phyloP scores from a whole-genome alignment of 1,284 basidiomycete species.

The Earliella scabrosa region DNA sequence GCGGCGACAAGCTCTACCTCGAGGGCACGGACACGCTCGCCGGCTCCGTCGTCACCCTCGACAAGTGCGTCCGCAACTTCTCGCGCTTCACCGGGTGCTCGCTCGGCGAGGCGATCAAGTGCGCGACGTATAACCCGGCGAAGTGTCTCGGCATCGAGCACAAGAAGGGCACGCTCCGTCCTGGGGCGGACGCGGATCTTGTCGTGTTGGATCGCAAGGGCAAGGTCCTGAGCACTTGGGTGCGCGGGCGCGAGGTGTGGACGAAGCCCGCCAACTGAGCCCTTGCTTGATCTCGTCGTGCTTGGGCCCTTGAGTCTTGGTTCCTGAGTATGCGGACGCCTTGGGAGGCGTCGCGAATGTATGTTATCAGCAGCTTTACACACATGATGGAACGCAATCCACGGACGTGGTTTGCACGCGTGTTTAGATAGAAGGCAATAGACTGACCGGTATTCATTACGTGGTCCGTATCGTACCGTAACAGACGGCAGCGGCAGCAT shows the following conservation, averaged over 20 bases:
- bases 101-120: constrained; percentile 82
- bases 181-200: constrained; percentile 86
- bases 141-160: constrained; percentile 80
- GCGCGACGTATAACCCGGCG: constrained; percentile 85
- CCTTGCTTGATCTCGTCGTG: neutral
- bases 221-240: constrained; percentile 78
- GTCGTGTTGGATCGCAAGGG: constrained; percentile 75
- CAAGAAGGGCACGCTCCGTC: constrained; percentile 77
- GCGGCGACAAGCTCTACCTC: constrained; percentile 81
- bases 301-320: neutral
- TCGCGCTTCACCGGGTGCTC: constrained; percentile 82
- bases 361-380: neutral
- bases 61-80: constrained; percentile 87
- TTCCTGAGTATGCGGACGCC: neutral
- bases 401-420: too few relatives aligned
- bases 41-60: constrained; percentile 83
- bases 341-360: neutral
- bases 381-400: constrained; percentile 1
- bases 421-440: neutral
- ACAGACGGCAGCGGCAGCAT: neutral
- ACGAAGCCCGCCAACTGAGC: constrained; percentile 25
- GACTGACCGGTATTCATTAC: constrained; percentile 11
- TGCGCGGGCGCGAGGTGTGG: constrained; percentile 79
- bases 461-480: constrained; percentile 5
- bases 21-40: constrained; percentile 88